Base-by-base conservation (phyloP, 1,284 basidiomycete genomes). In the Rhodotorula sp. region DNA sequence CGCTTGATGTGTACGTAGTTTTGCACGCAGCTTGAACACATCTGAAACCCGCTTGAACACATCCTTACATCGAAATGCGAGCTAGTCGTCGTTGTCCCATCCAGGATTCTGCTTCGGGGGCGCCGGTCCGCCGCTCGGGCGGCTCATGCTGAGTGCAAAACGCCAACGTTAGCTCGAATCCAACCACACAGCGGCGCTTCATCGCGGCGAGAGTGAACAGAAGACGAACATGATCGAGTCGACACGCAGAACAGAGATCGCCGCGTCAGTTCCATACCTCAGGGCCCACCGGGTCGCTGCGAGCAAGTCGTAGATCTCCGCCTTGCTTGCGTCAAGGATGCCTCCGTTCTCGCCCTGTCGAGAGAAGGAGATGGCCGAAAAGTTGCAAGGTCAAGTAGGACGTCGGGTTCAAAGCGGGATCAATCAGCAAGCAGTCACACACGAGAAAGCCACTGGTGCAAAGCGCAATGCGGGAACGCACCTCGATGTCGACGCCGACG, bases 231-330 rank as follows among this genome's bases (percentile, higher is more conserved):
- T 99, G 81, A 98, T 97, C 77, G 90, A 92, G 81, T 99, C 96
- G 17, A 99, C 96, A 68, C 89, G 90, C 58, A 99, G 86, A 30
- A 99, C 93, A 0, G 90, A 89, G 63, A 94, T 87, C 4, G 96
- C 96, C 8, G 96, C 94, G 79, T 96, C 94, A 0, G 94, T 94
- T 22, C 90, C 93, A 39, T 94, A 86, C 70, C 86, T 84, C 74
- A 96, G 86, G 1, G 92, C 92, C 92, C 93, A 96, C 15, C 87
- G 84, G 81, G 95, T 96, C 24, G 91, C 90, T 13, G 89, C 89
- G 4, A 96, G 84, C 32, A 93, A 89, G 79, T 96, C 93, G 69
- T 88, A 85, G 72, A 94, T 91, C 74, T 87, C 83, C 80, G 85
- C 83, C 68, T 87, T 84, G 39, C 84, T 81, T 5, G 89, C 84